Conservation (phyloP, 805 yeast genomes). For the Wickerhamomyces xylosicus region DNA sequence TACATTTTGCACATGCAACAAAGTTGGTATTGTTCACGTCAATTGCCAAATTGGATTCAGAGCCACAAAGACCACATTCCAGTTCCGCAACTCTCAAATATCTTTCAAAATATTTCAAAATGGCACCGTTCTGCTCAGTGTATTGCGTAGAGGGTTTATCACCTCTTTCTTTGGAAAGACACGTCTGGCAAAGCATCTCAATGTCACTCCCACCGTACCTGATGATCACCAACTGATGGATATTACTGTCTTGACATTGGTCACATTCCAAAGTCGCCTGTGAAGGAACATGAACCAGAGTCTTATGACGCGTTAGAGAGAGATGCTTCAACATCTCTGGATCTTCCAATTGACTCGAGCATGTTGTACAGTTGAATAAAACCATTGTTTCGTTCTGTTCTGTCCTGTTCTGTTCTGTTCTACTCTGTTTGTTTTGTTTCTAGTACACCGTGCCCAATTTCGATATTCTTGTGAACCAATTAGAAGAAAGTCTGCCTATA, state of each 20-base stretch:
- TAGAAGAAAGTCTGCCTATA: too few species aligned
- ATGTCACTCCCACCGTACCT: conserved; percentile 48
- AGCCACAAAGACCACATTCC: conserved; percentile 34
- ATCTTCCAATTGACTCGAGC: conserved; percentile 25
- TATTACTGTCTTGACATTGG: conserved; percentile 41
- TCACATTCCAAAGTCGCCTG: conserved; percentile 42
- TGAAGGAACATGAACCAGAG: conserved; percentile 23
- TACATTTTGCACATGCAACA: conserved; percentile 35
- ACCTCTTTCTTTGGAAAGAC: conserved; percentile 29
- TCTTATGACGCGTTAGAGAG: conserved; percentile 42
- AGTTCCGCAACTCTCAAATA: conserved; percentile 42
- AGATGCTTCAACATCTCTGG: conserved; percentile 41
- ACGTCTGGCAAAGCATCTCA: conserved; percentile 35
- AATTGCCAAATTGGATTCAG: conserved; percentile 31
- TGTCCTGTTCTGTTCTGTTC: not conserved
- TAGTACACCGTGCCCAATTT: too few species aligned
- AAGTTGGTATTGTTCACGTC: conserved; percentile 11
- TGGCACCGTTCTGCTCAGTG: conserved; percentile 42
- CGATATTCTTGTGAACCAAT: too few species aligned
- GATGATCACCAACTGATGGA: conserved; percentile 40
- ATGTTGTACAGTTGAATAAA: conserved; percentile 34
- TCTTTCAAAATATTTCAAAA: conserved; percentile 35
- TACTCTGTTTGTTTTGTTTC: too few species aligned
- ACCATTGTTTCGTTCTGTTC: conserved; percentile 7
- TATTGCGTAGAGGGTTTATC: conserved; percentile 41